phyloP scores from a whole-genome alignment of 768 basidiomycete genomes.

The Kwoniella europaea region DNA sequence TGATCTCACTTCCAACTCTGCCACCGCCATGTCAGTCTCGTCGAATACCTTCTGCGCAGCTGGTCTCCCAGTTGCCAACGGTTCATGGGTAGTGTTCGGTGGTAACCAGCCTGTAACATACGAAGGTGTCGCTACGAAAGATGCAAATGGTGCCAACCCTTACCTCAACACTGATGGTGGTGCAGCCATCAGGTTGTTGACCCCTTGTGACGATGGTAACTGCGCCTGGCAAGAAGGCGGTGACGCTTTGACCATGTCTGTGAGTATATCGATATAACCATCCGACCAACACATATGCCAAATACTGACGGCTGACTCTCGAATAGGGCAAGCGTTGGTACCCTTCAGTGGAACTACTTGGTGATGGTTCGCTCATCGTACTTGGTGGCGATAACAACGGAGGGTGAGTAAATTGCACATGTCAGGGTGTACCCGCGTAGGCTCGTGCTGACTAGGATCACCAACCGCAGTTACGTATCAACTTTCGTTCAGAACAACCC shows the following conservation, averaged over 20 bases:
- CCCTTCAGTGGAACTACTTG: conserved; percentile 68
- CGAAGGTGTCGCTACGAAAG: conserved; percentile 44
- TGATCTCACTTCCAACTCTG: conserved; percentile 64
- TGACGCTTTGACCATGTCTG: conserved; percentile 52
- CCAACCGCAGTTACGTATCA: conserved; percentile 68
- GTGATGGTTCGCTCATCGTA: conserved; percentile 76
- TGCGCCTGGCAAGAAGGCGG: conserved; percentile 49
- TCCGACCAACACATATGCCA: not conserved
- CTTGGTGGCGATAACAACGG: conserved; percentile 65
- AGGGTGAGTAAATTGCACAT: conserved; percentile 62
- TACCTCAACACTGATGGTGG: conserved; percentile 83
- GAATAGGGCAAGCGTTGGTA: conserved; percentile 70
- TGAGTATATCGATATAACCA: conserved; percentile 18
- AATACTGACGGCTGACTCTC: not conserved
- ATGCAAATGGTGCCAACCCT: conserved; percentile 56
- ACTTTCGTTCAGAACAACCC: conserved; percentile 73
- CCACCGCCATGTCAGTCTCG: conserved; percentile 71
- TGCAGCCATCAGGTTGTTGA: conserved; percentile 76
- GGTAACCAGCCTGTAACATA: conserved; percentile 66
- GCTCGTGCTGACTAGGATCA: not conserved
- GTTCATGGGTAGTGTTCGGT: conserved; percentile 79
- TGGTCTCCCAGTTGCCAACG: conserved; percentile 69
- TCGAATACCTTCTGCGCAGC: conserved; percentile 87
- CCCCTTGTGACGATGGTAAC: conserved; percentile 68
- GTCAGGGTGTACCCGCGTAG: not conserved